Evolutionary conservation across 495 filamentous ascomycete genomes (phyloP), one percentile per base, ranked within the genome.

Genomic region (Lasiosphaeria hispida): DNA sequence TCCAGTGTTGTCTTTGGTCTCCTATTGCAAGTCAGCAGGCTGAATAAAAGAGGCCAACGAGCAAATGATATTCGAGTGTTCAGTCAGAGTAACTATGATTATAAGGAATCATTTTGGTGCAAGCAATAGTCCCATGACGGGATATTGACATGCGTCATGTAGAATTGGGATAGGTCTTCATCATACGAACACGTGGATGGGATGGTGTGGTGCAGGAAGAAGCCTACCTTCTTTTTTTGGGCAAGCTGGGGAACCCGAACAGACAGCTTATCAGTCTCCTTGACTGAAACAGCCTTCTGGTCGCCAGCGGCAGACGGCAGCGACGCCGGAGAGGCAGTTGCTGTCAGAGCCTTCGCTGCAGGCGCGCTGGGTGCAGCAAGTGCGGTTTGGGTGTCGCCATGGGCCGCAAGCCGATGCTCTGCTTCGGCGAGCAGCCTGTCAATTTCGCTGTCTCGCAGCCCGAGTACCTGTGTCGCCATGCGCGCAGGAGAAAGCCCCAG

Each of bases 21-120:
- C 68, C 75, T 81, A 53, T 8, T 37, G 45, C 10, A 1, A 42
- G 64, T 72, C 53, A 72, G 69, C 62, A 33, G 15, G 11, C 45
- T 42, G 48, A 30, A 38, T 17, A 1, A 13, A 13, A 57, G 10
- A 47, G 56, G 49, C 39, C 58, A 39, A 36, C 49, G 13, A 43
- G 49, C 18, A 53, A 55, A 41, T 34, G n/a, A 34, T 11, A 44
- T 7, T n/a, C n/a, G 18, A 0, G 42, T 48, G 44, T 47, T 19
- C 78, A 78, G 76, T 97, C 93, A 96, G 92, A 92, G 94, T 98
- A 98, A 98, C 94, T 98, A 96, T 97, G 91, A 91, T 83, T 78
- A 76, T 73, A 79, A 74, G 53, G 42, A 73, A 87, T 91, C 83
- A 91, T 90, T 89, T 62, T 62, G 68, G 66, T 74, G 66, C 69